These are phyloP conservation scores for Elongisporangium undulatum DNA, from an alignment of 352 stramenopile species.

Conservation along the genomic window DNA sequence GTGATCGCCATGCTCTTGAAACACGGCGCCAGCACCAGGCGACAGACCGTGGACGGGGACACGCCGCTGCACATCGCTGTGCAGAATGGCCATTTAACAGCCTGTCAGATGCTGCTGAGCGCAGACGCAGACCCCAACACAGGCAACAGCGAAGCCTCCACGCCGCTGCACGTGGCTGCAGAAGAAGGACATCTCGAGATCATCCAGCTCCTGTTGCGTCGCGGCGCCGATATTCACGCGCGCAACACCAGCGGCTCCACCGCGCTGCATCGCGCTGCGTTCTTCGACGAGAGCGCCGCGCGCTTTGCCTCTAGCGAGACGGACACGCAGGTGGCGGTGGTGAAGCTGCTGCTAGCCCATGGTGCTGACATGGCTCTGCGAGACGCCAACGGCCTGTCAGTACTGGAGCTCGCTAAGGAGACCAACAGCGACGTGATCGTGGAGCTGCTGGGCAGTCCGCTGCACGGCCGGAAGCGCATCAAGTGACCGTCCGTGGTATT, in stretches of 20 bases:
- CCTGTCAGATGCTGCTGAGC: slow-evolving; percentile 13
- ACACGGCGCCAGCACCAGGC: slow-evolving; percentile 9
- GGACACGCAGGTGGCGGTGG: slow-evolving; percentile 19
- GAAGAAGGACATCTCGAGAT: slow-evolving; percentile 23
- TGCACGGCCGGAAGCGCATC: background rate
- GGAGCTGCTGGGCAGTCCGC: background rate
- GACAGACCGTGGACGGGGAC: slow-evolving; percentile 5
- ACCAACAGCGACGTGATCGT: background rate
- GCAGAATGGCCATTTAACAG: slow-evolving; percentile 20
- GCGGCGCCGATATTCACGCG: slow-evolving; percentile 22
- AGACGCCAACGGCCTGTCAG: slow-evolving; percentile 11
- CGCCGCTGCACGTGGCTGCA: slow-evolving; percentile 29
- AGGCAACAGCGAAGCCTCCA: slow-evolving; percentile 15
- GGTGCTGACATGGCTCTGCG: slow-evolving; percentile 20
- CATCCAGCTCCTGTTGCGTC: slow-evolving; percentile 18
- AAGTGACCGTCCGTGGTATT: background rate
- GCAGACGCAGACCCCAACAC: slow-evolving; percentile 22
- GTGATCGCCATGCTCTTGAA: slow-evolving; percentile 22
- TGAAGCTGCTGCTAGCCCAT: slow-evolving; percentile 17
- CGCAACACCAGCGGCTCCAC: slow-evolving; percentile 25
- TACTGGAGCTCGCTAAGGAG: background rate
- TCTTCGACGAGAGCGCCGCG: slow-evolving; percentile 21
- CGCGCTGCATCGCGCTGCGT: slow-evolving; percentile 28
- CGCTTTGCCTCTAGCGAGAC: slow-evolving; percentile 31
- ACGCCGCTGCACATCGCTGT: slow-evolving; percentile 32